phyloP scores from a whole-genome alignment of 2,329 filamentous ascomycete genomes.

The Cladophialophora psammophila region DNA sequence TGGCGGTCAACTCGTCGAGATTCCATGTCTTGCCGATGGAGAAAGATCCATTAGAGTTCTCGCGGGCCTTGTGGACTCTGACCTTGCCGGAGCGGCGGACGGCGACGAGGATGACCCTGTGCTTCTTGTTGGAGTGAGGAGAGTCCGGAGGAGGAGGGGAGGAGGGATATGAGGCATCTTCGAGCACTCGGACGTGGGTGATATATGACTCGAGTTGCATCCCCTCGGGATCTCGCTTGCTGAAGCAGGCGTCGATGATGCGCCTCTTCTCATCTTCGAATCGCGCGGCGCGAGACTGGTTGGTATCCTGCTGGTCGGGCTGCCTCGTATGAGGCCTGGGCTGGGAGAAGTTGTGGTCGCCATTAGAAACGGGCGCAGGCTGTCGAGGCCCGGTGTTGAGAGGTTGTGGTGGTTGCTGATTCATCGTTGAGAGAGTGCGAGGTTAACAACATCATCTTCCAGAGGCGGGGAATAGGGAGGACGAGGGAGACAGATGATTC shows the following conservation, averaged over 20 bases:
- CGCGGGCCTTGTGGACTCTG: constrained; percentile 94
- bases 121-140: constrained; percentile 79
- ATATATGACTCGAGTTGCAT: constrained; percentile 93
- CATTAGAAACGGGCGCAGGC: constrained; percentile 26
- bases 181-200: constrained; percentile 89
- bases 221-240: constrained; percentile 85
- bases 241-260: constrained; percentile 94
- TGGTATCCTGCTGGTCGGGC: constrained; percentile 26
- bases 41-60: constrained; percentile 92
- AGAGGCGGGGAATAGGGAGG: constrained; percentile 11
- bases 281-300: constrained; percentile 69
- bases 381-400: constrained; percentile 30
- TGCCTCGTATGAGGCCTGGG: constrained; percentile 20
- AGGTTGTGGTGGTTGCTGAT: constrained; percentile 32
- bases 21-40: constrained; percentile 99
- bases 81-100: constrained; percentile 92
- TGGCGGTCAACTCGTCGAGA: constrained; percentile 82
- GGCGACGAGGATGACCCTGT: constrained; percentile 88
- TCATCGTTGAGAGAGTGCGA: constrained; percentile 26
- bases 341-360: constrained; percentile 24
- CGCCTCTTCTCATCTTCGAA: constrained; percentile 97
- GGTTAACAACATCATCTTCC: constrained; percentile 31
- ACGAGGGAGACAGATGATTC: constrained; percentile 6
- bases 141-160: constrained; percentile 82
- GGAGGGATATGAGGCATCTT: constrained; percentile 84